These are phyloP conservation scores for Lactuca sativa DNA, from an alignment of 129 eudicot species.

Conservation along the genomic window DNA sequence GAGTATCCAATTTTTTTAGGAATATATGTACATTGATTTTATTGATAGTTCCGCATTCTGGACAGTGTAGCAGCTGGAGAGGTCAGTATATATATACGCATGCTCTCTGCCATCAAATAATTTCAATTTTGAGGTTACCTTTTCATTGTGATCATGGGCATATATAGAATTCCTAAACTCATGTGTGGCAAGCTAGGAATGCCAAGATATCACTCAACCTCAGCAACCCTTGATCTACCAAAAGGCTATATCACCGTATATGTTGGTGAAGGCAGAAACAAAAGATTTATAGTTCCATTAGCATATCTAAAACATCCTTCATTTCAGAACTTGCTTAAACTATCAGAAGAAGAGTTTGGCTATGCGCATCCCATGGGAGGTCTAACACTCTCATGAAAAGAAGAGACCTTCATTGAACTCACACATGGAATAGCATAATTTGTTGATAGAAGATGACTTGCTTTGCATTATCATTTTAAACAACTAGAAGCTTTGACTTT, in stretches of 20 bases:
- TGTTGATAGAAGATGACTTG: slow-evolving; percentile 8
- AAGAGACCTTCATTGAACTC: slow-evolving; percentile 27
- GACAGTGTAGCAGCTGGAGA: not conserved
- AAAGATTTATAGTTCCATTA: slow-evolving; percentile 23
- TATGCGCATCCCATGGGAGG: slow-evolving; percentile 29
- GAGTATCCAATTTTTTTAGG: too few relatives aligned
- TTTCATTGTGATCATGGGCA: not conserved
- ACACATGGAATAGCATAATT: not conserved
- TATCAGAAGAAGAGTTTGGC: slow-evolving; percentile 18
- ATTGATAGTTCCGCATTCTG: not conserved
- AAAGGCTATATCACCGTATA: slow-evolving; percentile 14
- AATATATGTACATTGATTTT: too few relatives aligned
- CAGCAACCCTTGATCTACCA: not conserved
- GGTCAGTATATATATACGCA: slow-evolving; percentile 14
- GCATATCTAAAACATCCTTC: slow-evolving; percentile 2
- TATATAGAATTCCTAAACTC: slow-evolving; percentile 2
- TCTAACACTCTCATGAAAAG: slow-evolving; percentile 24
- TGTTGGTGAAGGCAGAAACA: slow-evolving; percentile 16
- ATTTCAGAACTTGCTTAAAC: not conserved
- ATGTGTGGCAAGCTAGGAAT: not conserved
- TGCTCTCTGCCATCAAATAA: not conserved
- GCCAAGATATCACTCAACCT: not conserved
- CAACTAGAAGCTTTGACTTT: too few relatives aligned
- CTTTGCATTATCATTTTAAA: too few relatives aligned
- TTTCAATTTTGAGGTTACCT: not conserved